These are phyloP conservation scores for Diaporthe sp. DNA, from an alignment of 2,329 filamentous ascomycete genomes.

Conservation along the genomic window DNA sequence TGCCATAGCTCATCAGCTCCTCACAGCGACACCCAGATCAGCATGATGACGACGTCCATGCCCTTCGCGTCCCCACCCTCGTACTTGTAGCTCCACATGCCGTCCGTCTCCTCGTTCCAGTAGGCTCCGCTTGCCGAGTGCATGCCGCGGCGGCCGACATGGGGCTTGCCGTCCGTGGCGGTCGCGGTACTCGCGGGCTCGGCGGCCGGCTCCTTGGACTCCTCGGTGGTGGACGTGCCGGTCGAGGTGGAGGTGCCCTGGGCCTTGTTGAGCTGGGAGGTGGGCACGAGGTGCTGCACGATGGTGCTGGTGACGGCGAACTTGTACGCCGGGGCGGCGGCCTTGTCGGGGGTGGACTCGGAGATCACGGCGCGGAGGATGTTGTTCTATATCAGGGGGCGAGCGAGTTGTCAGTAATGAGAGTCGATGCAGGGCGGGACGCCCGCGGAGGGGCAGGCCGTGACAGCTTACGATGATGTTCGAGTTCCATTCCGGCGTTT, in stretches of 20 bases:
- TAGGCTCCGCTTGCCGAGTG: slow-evolving; percentile 88
- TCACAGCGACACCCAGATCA: slow-evolving; percentile 84
- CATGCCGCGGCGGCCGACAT: slow-evolving; percentile 90
- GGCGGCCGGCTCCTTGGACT: slow-evolving; percentile 68
- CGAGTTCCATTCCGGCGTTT: slow-evolving; percentile 91
- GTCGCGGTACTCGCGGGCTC: slow-evolving; percentile 51
- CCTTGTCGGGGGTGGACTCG: slow-evolving; percentile 74
- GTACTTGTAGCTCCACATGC: slow-evolving; percentile 92
- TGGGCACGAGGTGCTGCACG: slow-evolving; percentile 89
- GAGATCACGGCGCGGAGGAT: slow-evolving; percentile 85
- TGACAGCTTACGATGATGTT: slow-evolving; percentile 83
- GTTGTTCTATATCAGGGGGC: slow-evolving; percentile 68
- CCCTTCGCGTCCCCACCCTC: slow-evolving; percentile 77
- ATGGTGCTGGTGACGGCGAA: slow-evolving; percentile 99
- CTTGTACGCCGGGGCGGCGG: slow-evolving; percentile 80
- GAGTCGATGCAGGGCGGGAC: slow-evolving; percentile 34
- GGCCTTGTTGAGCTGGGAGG: slow-evolving; percentile 73
- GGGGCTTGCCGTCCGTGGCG: slow-evolving; percentile 75
- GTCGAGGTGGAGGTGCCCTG: slow-evolving; percentile 64
- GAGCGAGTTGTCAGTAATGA: slow-evolving; percentile 30
- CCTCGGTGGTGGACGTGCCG: slow-evolving; percentile 67
- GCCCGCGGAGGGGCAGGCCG: neutral
- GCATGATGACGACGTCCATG: slow-evolving; percentile 78
- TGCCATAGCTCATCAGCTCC: slow-evolving; percentile 7
- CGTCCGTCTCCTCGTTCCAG: slow-evolving; percentile 92